Percentiles rank a stretch among this genome's conserved stretches.
phyloP scores from a whole-genome alignment of 108 stramenopile genomes.

The Mediolabrus comicus region DNA sequence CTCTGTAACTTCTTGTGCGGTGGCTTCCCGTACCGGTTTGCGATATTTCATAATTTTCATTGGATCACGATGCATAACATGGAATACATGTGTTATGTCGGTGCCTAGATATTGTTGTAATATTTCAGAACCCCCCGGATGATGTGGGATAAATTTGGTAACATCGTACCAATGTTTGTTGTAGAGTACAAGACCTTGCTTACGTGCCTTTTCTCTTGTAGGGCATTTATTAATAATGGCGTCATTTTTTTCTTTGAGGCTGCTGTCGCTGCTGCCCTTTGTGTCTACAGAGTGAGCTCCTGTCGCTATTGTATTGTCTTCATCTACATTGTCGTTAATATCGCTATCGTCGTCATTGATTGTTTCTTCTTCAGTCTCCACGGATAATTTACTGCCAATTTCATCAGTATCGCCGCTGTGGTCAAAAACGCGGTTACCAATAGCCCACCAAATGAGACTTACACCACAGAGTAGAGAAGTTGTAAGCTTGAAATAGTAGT shows the following conservation, averaged over 20 bases:
- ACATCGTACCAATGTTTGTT: conserved; percentile 27
- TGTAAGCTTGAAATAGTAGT: not conserved
- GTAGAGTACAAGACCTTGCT: conserved; percentile 16
- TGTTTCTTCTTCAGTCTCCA: not conserved
- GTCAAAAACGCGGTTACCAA: not conserved
- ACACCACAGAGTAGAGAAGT: not conserved
- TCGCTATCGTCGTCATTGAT: not conserved
- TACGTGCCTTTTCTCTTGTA: conserved; percentile 15
- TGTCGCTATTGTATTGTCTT: not conserved
- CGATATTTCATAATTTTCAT: conserved; percentile 21
- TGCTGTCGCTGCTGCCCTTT: too few species aligned
- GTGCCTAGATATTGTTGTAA: conserved; percentile 23
- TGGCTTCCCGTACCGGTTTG: conserved; percentile 16
- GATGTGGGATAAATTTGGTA: conserved; percentile 24
- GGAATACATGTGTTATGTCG: conserved; percentile 19
- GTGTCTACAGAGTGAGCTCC: not conserved
- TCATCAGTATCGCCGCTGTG: not conserved
- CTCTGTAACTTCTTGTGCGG: conserved; percentile 10
- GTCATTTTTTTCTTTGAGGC: not conserved
- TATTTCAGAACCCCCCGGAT: conserved; percentile 22
- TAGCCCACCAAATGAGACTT: not conserved
- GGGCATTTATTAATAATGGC: conserved; percentile 4
- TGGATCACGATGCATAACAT: conserved; percentile 27
- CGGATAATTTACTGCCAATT: not conserved
- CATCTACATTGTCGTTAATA: not conserved